Conservation (phyloP, 495 filamentous ascomycete genomes). For the Neohortaea acidophila region DNA sequence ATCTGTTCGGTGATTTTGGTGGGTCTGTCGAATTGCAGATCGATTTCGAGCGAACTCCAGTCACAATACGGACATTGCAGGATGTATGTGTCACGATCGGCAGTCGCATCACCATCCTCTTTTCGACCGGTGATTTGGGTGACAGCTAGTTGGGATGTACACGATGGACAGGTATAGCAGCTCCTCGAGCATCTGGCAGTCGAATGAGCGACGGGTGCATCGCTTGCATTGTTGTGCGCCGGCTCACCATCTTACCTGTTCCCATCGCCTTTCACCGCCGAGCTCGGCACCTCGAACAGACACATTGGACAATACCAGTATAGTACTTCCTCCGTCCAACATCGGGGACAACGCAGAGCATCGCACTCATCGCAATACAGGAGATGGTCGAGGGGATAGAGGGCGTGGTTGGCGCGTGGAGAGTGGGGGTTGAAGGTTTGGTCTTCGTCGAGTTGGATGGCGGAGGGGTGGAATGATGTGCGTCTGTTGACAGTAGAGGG, state of each 20-base stretch:
- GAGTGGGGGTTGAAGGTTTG: slow-evolving; percentile 72
- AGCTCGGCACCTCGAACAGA: slow-evolving; percentile 85
- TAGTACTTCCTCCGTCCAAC: slow-evolving; percentile 80
- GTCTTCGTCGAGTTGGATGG: slow-evolving; percentile 55
- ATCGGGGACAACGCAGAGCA: slow-evolving; percentile 83
- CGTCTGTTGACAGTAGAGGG: slow-evolving; percentile 23
- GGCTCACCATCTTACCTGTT: slow-evolving; percentile 48
- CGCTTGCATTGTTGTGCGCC: no score
- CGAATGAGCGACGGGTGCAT: no score
- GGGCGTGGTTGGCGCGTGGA: slow-evolving; percentile 68
- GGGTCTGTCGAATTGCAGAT: slow-evolving; percentile 75
- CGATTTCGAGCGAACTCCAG: slow-evolving; percentile 82
- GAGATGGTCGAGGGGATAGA: slow-evolving; percentile 87
- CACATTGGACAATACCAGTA: slow-evolving; percentile 94
- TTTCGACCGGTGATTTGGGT: slow-evolving; percentile 20
- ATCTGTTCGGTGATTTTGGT: slow-evolving; percentile 76
- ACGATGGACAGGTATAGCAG: slow-evolving; percentile 87
- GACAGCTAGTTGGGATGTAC: slow-evolving; percentile 64
- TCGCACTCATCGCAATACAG: slow-evolving; percentile 95
- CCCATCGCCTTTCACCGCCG: slow-evolving; percentile 75
- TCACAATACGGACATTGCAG: slow-evolving; percentile 76
- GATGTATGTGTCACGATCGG: slow-evolving; percentile 43
- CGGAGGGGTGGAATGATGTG: slow-evolving; percentile 25
- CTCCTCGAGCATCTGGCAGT: slow-evolving; percentile 77
- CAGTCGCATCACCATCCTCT: neutral